Conservation (phyloP, 192 early-diverging fungal genomes). For the Coemansia sp. region DNA sequence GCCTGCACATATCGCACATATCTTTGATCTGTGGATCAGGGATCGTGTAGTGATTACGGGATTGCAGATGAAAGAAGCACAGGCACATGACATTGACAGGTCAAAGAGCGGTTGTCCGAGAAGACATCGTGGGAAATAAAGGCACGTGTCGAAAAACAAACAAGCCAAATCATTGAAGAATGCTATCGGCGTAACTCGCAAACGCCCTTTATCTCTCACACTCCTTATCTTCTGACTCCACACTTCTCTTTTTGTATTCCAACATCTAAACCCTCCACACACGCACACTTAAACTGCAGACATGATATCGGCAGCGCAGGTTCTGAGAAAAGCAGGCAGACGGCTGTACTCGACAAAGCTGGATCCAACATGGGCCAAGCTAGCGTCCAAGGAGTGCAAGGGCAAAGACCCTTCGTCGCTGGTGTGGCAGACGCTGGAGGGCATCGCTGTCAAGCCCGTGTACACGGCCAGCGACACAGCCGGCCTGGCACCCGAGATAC, state of each 20-base stretch:
- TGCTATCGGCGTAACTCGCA: no score
- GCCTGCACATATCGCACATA: not conserved
- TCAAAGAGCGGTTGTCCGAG: no score
- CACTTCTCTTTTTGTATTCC: constrained; percentile 1
- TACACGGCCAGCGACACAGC: constrained; percentile 73
- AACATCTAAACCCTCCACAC: not conserved
- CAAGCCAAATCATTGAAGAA: not conserved
- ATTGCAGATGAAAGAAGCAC: not conserved
- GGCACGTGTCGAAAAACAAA: not conserved
- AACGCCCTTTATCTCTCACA: not conserved
- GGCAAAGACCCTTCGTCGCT: constrained; percentile 76
- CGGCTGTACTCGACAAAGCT: constrained; percentile 47
- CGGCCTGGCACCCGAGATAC: constrained; percentile 63
- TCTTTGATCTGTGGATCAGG: no score
- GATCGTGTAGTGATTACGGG: no score
- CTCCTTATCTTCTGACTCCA: not conserved
- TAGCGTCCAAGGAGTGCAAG: constrained; percentile 82
- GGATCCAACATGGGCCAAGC: constrained; percentile 68
- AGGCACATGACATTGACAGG: not conserved
- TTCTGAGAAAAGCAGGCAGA: not conserved
- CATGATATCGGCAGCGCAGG: constrained; percentile 1
- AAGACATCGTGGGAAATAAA: not conserved
- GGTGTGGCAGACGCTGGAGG: constrained; percentile 83
- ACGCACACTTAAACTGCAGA: not conserved
- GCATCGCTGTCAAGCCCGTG: constrained; percentile 80